Conservation (phyloP, 495 filamentous ascomycete genomes). For the Platismatia glauca region DNA sequence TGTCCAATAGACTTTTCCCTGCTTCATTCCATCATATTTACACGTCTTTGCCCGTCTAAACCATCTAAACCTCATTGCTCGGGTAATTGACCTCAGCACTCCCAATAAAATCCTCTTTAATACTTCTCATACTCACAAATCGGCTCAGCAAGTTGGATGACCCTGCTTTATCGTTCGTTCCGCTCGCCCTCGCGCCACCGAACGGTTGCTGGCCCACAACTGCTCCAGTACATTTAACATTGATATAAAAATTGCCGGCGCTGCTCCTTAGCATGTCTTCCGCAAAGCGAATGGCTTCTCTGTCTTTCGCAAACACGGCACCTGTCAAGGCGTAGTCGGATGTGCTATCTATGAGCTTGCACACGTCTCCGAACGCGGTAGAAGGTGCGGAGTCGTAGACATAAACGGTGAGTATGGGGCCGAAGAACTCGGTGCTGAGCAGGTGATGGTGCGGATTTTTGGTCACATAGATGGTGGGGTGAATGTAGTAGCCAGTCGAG, state of each 20-base stretch:
- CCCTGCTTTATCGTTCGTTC: conserved; percentile 89
- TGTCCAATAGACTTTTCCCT: not conserved
- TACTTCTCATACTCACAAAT: conserved; percentile 74
- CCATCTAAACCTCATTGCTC: conserved; percentile 49
- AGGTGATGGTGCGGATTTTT: conserved; percentile 55
- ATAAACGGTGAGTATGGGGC: conserved; percentile 54
- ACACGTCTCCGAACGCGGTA: conserved; percentile 42
- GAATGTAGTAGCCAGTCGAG: conserved; percentile 55
- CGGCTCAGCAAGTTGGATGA: conserved; percentile 63
- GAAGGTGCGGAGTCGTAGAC: conserved; percentile 47
- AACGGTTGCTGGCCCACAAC: conserved; percentile 92
- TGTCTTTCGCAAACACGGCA: conserved; percentile 64
- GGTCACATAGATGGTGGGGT: conserved; percentile 59
- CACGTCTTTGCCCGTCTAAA: conserved; percentile 4
- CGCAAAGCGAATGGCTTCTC: conserved; percentile 55
- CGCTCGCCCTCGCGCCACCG: conserved; percentile 74
- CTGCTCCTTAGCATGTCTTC: conserved; percentile 67
- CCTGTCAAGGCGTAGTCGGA: conserved; percentile 74
- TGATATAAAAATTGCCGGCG: conserved; percentile 85
- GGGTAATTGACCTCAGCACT: conserved; percentile 66
- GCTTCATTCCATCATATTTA: conserved; percentile 39
- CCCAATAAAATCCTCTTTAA: conserved; percentile 82
- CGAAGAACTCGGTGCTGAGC: conserved; percentile 55
- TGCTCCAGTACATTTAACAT: conserved; percentile 86
- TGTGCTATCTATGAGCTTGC: conserved; percentile 52